A percentile compares a stretch with the other conserved stretches of the same genome.
Conservation (phyloP, 2,329 filamentous ascomycete genomes). For the Chaetomiaceae sp. region DNA sequence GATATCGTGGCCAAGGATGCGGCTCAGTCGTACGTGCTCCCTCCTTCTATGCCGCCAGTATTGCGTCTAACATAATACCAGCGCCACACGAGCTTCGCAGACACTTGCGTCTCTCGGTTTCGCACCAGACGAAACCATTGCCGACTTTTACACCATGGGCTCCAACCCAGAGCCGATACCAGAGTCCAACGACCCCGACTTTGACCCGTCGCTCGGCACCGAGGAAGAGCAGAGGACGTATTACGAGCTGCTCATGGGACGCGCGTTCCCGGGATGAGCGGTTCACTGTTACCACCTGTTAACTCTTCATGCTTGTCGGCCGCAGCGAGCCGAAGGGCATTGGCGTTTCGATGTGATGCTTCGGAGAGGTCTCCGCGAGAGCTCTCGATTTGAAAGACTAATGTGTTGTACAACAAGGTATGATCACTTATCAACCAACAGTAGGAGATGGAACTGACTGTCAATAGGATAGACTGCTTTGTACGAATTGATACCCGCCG, state of each 20-base stretch:
- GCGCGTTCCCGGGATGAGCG: slow-evolving; percentile 21
- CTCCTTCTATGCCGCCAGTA: background rate
- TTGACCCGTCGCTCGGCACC: slow-evolving; percentile 29
- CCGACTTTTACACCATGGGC: slow-evolving; percentile 36
- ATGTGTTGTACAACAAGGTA: background rate
- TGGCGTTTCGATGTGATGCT: too few relatives aligned
- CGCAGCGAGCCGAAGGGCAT: background rate
- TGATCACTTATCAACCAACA: too few relatives aligned
- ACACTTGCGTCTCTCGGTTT: slow-evolving; percentile 36
- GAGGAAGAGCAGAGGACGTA: slow-evolving; percentile 37
- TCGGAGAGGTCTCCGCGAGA: too few relatives aligned
- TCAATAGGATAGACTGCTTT: background rate
- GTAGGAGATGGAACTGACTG: background rate
- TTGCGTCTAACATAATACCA: slow-evolving; percentile 17
- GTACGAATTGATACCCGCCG: slow-evolving; percentile 12
- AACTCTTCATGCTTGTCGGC: too few relatives aligned
- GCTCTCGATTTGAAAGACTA: background rate
- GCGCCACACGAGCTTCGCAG: slow-evolving; percentile 32
- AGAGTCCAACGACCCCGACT: slow-evolving; percentile 23
- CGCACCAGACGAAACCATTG: slow-evolving; percentile 35
- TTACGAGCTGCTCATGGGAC: slow-evolving; percentile 37
- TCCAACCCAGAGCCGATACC: slow-evolving; percentile 34
- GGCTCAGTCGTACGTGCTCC: slow-evolving; percentile 30
- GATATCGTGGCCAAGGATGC: slow-evolving; percentile 36
- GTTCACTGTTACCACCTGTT: too few relatives aligned